Evolutionary conservation across 75 land plant genomes (phyloP).

Genomic region (Selaginella moellendorffii): DNA sequence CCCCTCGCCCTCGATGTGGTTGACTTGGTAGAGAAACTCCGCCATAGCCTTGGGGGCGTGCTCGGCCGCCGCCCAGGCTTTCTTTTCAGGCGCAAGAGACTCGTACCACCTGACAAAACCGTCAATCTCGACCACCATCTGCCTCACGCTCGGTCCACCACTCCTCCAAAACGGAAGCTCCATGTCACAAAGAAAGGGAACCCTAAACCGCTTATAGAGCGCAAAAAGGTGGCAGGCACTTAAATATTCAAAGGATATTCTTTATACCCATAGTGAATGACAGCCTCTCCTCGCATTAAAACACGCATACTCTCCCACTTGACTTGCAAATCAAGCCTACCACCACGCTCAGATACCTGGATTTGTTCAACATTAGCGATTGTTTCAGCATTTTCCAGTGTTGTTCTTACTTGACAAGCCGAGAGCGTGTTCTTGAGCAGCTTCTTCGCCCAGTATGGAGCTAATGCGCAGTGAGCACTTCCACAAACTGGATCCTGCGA

Average conservation of each 20-base stretch:
- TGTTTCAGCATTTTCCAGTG: too few species aligned
- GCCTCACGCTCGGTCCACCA: neutral
- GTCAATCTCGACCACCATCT: neutral
- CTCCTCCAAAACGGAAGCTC: neutral
- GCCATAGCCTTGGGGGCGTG: neutral
- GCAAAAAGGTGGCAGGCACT: too few species aligned
- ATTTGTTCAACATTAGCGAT: too few species aligned
- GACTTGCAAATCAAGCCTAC: slow-evolving; percentile 17
- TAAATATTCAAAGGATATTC: too few species aligned
- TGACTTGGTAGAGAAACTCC: slow-evolving; percentile 8
- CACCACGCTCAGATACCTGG: slow-evolving; percentile 40
- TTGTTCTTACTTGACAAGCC: slow-evolving; percentile 46
- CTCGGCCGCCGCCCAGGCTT: neutral
- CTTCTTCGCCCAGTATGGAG: slow-evolving; percentile 63
- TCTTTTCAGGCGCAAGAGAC: neutral
- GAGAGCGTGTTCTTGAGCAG: slow-evolving; percentile 42
- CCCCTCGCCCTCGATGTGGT: slow-evolving; percentile 6
- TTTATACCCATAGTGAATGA: too few species aligned
- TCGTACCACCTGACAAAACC: neutral
- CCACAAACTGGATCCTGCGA: slow-evolving; percentile 84
- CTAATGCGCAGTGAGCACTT: slow-evolving; percentile 84
- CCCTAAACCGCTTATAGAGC: too few species aligned
- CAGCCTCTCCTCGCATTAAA: neutral
- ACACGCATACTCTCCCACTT: slow-evolving; percentile 5
- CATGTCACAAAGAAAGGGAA: too few species aligned